These are phyloP conservation scores for Cotoneaster glaucophyllus DNA, from an alignment of 306 rosid species.

Conservation along the genomic window DNA sequence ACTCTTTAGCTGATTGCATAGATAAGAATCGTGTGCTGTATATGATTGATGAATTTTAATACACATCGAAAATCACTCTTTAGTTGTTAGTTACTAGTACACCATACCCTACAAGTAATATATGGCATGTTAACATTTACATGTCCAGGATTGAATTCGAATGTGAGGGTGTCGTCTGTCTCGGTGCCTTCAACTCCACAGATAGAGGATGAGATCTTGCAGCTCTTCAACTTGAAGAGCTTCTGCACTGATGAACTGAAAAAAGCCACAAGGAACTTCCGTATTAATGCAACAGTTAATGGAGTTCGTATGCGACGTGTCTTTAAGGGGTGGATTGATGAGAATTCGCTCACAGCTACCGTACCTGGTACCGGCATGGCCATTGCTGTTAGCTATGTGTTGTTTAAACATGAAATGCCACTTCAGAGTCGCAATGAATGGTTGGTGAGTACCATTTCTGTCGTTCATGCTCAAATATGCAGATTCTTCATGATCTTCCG, in stretches of 20 bases:
- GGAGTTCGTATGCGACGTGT: constrained; percentile 76
- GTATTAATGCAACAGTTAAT: constrained; percentile 63
- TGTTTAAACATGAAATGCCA: no score
- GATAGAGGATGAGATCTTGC: constrained; percentile 85
- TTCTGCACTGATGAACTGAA: constrained; percentile 68
- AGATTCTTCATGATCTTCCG: no score
- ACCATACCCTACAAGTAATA: not conserved
- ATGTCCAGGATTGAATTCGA: constrained; percentile 44
- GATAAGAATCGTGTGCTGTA: no score
- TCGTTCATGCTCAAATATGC: not conserved
- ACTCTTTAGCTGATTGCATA: not conserved
- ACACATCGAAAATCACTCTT: no score
- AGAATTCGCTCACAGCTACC: constrained; percentile 55
- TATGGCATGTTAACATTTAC: not conserved
- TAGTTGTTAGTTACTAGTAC: no score
- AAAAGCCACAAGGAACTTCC: constrained; percentile 86
- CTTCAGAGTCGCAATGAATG: constrained; percentile 63
- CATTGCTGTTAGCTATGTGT: constrained; percentile 42
- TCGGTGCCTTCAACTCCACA: constrained; percentile 66
- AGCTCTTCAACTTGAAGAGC: constrained; percentile 62
- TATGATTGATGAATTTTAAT: no score
- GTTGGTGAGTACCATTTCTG: constrained; percentile 69
- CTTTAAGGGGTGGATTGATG: constrained; percentile 95
- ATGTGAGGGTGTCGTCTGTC: constrained; percentile 41
- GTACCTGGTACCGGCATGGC: constrained; percentile 80